phyloP scores from a whole-genome alignment of 2,329 filamentous ascomycete species.

The Teratosphaeria zuluensis region DNA sequence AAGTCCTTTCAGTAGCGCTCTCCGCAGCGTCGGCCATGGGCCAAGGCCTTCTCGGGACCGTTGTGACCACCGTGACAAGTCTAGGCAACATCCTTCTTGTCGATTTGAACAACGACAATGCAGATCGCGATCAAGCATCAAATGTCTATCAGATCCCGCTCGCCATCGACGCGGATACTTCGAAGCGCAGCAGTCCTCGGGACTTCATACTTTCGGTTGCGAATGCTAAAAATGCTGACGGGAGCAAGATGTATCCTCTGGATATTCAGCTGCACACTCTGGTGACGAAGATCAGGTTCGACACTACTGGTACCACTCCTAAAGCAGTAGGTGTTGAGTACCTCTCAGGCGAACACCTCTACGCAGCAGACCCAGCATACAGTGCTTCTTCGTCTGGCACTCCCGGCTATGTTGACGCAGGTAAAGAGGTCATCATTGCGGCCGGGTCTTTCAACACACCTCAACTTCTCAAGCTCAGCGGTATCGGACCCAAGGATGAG shows the following conservation, averaged over 20 bases:
- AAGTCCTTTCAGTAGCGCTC: slow-evolving; percentile 43
- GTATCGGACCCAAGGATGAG: slow-evolving; percentile 47
- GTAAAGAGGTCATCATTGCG: slow-evolving; percentile 37
- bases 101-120: not conserved
- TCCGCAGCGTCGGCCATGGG: slow-evolving; percentile 1
- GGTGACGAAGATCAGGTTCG: slow-evolving; percentile 57
- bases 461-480: slow-evolving; percentile 55
- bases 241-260: slow-evolving; percentile 46
- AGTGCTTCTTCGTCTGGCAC: slow-evolving; percentile 22
- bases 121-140: not conserved
- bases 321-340: slow-evolving; percentile 38
- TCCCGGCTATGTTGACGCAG: slow-evolving; percentile 32
- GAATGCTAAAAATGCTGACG: slow-evolving; percentile 38
- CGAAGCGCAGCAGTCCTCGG: slow-evolving; percentile 34
- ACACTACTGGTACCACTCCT: slow-evolving; percentile 45
- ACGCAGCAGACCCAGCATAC: slow-evolving; percentile 29
- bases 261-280: slow-evolving; percentile 52
- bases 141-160: slow-evolving; percentile 1
- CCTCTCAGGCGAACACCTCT: slow-evolving; percentile 30
- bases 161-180: not conserved
- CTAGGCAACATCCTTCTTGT: not conserved
- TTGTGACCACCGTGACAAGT: not conserved
- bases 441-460: slow-evolving; percentile 54
- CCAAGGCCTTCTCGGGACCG: not conserved
- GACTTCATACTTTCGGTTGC: slow-evolving; percentile 23